A percentile compares a stretch with the other conserved stretches of the same genome.
phyloP scores from a whole-genome alignment of 2,329 filamentous ascomycete species.

The Acrocalymma vagum region DNA sequence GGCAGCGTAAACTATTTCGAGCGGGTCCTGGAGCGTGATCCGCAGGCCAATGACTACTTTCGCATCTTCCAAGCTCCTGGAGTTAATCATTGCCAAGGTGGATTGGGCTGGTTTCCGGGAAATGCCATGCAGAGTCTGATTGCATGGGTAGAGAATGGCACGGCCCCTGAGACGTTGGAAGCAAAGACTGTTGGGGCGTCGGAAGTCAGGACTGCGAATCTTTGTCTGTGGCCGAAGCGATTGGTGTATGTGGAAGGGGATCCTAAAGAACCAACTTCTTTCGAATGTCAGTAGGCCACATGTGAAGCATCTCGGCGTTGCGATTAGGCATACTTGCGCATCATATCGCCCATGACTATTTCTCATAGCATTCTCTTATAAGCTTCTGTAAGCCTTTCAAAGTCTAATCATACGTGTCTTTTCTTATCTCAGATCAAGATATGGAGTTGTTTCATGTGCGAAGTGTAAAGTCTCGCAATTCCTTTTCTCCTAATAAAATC shows the following conservation, averaged over 20 bases:
- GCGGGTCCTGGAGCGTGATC: conserved; percentile 18
- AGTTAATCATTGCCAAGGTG: conserved; percentile 33
- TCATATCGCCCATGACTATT: too few species aligned
- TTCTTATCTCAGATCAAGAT: too few species aligned
- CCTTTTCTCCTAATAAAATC: too few species aligned
- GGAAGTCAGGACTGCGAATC: conserved; percentile 7
- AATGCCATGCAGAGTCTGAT: conserved; percentile 28
- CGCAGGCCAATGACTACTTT: conserved; percentile 26
- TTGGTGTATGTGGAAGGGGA: conserved; percentile 17
- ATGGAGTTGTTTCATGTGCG: too few species aligned
- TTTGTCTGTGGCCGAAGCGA: conserved; percentile 25
- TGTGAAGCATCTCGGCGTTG: too few species aligned
- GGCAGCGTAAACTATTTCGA: conserved; percentile 22
- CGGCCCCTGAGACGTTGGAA: conserved; percentile 25
- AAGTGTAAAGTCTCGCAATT: too few species aligned
- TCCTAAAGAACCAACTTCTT: conserved; percentile 6
- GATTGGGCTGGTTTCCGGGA: conserved; percentile 27
- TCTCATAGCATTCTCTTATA: too few species aligned
- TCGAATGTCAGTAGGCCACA: conserved; percentile 12
- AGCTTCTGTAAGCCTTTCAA: too few species aligned
- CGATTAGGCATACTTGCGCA: too few species aligned
- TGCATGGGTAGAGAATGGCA: conserved; percentile 39
- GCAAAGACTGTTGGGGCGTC: conserved; percentile 10
- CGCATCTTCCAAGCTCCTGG: conserved; percentile 43
- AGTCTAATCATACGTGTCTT: too few species aligned